Evolutionary conservation across 208 protist species (phyloP), one percentile per base, ranked within the genome.

Genomic region (Acanthamoeba royreba): DNA sequence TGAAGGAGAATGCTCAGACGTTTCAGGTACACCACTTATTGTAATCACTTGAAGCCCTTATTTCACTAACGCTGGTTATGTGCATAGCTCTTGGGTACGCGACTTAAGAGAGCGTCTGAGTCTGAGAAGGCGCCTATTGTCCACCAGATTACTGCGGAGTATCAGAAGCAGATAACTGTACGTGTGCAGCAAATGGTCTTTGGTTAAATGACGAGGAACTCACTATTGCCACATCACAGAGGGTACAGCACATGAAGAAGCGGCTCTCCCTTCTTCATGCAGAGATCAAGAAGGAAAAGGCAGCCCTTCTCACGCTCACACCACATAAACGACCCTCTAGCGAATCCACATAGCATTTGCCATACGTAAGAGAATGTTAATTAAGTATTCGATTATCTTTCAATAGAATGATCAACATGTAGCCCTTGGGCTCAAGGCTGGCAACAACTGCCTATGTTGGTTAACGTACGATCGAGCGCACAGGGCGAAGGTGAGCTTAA

Each of bases 101-200:
- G 52, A 45, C 72, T 83, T 38, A 83, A 83, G 72, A 83, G 38
- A n/a, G 72, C 72, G 72, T 83, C 72, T 9, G 15, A 15, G 2
- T 4, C 72, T 4, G 72, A 83, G 19, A 83, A 83, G 72, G 38
- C 72, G 4, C 46, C 46, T 38, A 47, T 83, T 45, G 72, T 83
- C 13, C 72, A 83, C 17, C 72, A 52, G 25, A 83, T 83, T 31
- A 53, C 72, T 28, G 35, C 43, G 1, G 72, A 83, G 22, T 83
- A 83, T 35, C 72, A 83, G 42, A 83, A 83, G n/a, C 72, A 45
- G n/a, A 83, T 83, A n/a, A 53, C 72, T 25, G 72, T 83, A 83
- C 9, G 35, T n/a, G n/a, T n/a, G n/a, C n/a, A n/a, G n/a, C n/a
- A n/a, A n/a, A n/a, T n/a, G n/a, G n/a, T n/a, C n/a, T n/a, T n/a